Base-by-base conservation (phyloP, 148 eudicot genomes). In the Camellia granthamiana region DNA sequence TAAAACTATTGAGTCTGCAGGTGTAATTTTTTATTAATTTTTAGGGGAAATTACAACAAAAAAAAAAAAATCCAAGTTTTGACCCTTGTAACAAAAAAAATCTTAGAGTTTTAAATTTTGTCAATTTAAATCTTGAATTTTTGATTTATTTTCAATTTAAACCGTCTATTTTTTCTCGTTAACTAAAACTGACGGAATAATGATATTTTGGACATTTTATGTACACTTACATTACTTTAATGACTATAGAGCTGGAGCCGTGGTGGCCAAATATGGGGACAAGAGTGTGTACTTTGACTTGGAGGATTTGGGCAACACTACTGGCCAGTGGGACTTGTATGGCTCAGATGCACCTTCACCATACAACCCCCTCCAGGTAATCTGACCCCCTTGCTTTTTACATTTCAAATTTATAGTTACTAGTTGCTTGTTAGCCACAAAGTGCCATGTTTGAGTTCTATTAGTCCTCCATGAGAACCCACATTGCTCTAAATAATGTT, bases 331-430 rank as follows among this genome's bases (percentile, higher is more conserved):
- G 98, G 99, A 96, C 86, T 84, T 96, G 81, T 96, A 96, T 85
- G 99, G 99, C 1, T 92, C 97, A 15, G 98, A 96, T 89, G 98
- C 97, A n/a, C 99, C 98, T 78, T 96, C 98, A n/a, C 98, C 98
- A 2, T 96, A 96, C 90, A 94, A 94, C 84, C 52, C 94, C 54
- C 92, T 96, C 81, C 99, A 96, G 99, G 98, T 94, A 76, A 64
- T 74, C 42, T 49, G 2, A 19, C 5, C 15, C 72, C 49, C n/a
- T 69, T n/a, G 5, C 8, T 16, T 16, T 0, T 16, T 16, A 4
- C 14, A 21, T 6, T 2, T 69, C 8, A 69, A 51, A 69, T 44
- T 44, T 46, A 18, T 13, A 44, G 19, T 43, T 69, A 6, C 54
- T 44, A 44, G 18, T 44, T 69, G 51, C 49, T 6, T 69, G 5